Percentiles rank a stretch among this genome's conserved stretches.
phyloP scores from a whole-genome alignment of 1,139 yeast genomes.

The Nakaseomyces nivariensis region DNA sequence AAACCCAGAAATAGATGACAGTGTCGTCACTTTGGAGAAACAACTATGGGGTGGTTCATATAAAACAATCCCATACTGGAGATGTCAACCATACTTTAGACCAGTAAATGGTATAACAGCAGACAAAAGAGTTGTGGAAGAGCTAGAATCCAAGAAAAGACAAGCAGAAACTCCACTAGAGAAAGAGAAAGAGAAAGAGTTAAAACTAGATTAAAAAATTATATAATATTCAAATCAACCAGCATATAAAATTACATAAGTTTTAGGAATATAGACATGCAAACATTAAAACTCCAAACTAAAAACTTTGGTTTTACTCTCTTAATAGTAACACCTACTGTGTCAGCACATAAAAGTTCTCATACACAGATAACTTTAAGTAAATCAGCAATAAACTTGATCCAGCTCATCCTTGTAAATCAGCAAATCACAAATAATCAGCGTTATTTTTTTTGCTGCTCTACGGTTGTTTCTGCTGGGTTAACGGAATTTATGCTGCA shows the following conservation, averaged over 20 bases:
- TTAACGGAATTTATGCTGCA: too few relatives aligned
- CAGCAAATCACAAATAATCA: too few relatives aligned
- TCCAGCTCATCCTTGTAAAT: too few relatives aligned
- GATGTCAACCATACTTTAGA: conserved; percentile 92
- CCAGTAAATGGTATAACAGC: conserved; percentile 62
- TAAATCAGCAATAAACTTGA: too few relatives aligned
- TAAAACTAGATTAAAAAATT: conserved; percentile 3
- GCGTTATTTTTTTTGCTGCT: too few relatives aligned
- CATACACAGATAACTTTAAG: too few relatives aligned
- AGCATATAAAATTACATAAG: not conserved
- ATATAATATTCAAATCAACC: not conserved
- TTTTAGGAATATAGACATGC: too few relatives aligned
- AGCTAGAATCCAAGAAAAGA: conserved; percentile 6
- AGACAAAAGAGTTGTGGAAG: conserved; percentile 33
- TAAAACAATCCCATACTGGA: conserved; percentile 86
- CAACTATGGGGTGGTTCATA: conserved; percentile 77
- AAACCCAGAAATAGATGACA: conserved; percentile 39
- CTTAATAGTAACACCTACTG: too few relatives aligned
- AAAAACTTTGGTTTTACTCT: too few relatives aligned
- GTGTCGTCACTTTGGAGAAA: conserved; percentile 41
- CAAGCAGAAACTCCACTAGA: conserved; percentile 15
- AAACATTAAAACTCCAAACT: too few relatives aligned
- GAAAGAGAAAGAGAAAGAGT: conserved; percentile 8
- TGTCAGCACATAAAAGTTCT: too few relatives aligned
- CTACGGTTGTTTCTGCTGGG: too few relatives aligned